These are phyloP conservation scores for Podospora pseudoanserina DNA, from an alignment of 495 filamentous ascomycete genomes.

Conservation along the genomic window DNA sequence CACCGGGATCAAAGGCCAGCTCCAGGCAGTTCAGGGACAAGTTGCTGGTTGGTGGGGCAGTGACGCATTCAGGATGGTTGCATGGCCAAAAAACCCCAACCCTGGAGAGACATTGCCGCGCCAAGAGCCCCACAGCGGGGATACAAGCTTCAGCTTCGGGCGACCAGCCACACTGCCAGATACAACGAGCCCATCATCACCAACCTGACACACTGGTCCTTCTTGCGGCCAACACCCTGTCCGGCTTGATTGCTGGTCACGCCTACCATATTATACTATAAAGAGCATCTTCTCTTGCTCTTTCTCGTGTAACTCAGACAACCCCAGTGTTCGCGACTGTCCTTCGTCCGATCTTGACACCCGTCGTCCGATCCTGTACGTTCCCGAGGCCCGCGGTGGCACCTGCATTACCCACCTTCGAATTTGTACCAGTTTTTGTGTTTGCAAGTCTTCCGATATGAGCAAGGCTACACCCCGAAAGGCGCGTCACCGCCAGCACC, in stretches of 20 bases:
- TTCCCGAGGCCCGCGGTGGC: not conserved
- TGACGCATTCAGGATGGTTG: not conserved
- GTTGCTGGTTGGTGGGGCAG: not conserved
- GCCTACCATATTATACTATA: not conserved
- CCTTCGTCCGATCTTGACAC: not conserved
- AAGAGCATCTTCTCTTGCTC: not conserved
- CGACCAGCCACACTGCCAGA: too few relatives aligned
- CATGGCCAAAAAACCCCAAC: not conserved
- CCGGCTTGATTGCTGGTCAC: not conserved
- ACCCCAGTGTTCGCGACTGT: not conserved
- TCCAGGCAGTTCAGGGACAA: not conserved
- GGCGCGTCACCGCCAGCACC: slow-evolving; percentile 36
- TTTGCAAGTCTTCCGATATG: slow-evolving; percentile 17
- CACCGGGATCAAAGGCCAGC: not conserved
- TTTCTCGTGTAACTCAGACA: not conserved
- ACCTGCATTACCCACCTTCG: not conserved
- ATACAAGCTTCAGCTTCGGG: not conserved
- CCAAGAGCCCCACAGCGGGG: not conserved
- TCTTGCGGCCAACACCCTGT: not conserved
- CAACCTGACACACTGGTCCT: not conserved
- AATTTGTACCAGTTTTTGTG: not conserved
- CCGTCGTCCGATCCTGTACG: not conserved
- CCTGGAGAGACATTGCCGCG: not conserved
- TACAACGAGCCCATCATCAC: not conserved
- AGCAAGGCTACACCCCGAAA: slow-evolving; percentile 35